Base-by-base conservation (phyloP, 2,329 filamentous ascomycete genomes). In the Neurospora sp. region DNA sequence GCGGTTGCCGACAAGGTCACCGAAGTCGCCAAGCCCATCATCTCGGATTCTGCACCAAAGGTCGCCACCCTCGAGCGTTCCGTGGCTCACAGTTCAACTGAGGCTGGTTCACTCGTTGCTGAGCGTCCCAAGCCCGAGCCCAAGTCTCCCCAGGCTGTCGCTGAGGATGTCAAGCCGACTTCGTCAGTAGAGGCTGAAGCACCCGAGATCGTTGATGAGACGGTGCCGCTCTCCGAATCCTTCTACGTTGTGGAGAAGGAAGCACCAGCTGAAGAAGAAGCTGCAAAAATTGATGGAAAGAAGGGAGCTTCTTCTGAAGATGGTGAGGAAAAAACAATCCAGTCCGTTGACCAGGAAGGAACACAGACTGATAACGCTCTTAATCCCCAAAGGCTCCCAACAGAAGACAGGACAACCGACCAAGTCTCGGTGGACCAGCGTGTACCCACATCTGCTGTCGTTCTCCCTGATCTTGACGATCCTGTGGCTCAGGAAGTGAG, bases 401-500 rank as follows among this genome's bases (percentile, higher is more conserved):
- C 68, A 40, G 69, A 69, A 71, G 71, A 68, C 52, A 62, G 52
- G 52, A 62, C 52, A 62, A 62, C 52, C 23, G 12, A 62, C 52
- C 52, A 76, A 28, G 66, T 75, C 72, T 74, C 77, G 71, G 67
- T 74, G 65, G 79, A 79, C 57, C 76, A 78, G 68, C 78, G 80
- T 68, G 78, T 83, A 33, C 77, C 79, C 15, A 86, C 84, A 40
- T 85, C 86, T 66, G 82, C 80, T 68, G 77, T 85, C 69, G 79
- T 83, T 73, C 75, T 85, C 65, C 84, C 84, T 68, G 80, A 83
- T 71, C 76, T 79, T 66, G 71, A 77, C 52, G 81, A 83, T 73
- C 73, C 77, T 70, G 74, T 79, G 74, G 82, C 77, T 73, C 79
- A 79, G 71, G 76, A 80, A 69, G 76, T 84, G 69, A 81, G 78